These are phyloP conservation scores for Thelephora terrestris DNA, from an alignment of 1,284 basidiomycete genomes.

Conservation along the genomic window DNA sequence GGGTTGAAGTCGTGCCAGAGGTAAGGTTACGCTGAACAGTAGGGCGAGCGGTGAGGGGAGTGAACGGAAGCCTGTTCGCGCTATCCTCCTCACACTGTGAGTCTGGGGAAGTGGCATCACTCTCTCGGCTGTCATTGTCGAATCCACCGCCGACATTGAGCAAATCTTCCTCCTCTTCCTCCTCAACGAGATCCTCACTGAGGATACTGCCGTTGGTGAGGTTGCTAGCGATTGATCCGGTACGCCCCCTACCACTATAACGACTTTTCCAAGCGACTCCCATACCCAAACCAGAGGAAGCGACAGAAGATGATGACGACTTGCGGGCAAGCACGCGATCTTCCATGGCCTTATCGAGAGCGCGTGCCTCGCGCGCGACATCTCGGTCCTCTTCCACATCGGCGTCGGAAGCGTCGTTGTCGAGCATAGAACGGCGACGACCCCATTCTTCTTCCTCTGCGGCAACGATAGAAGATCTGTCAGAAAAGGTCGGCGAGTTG, in stretches of 20 bases:
- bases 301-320: conserved; percentile 52
- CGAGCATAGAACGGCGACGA: conserved; percentile 60
- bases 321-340: conserved; percentile 66
- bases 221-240: conserved; percentile 62
- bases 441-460: conserved; percentile 82
- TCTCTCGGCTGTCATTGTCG: conserved; percentile 23
- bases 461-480: conserved; percentile 40
- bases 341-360: conserved; percentile 76
- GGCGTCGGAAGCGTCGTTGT: conserved; percentile 37
- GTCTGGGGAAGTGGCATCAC: conserved; percentile 23
- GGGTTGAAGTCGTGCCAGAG: conserved; percentile 36
- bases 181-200: conserved; percentile 72
- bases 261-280: conserved; percentile 53
- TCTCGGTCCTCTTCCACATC: conserved; percentile 34
- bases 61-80: neutral
- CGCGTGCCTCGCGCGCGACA: conserved; percentile 61
- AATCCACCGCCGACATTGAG: conserved; percentile 61
- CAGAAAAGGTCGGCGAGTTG: conserved; percentile 37
- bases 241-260: conserved; percentile 52
- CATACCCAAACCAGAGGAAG: conserved; percentile 54
- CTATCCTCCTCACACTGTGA: conserved; percentile 29
- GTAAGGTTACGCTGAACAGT: conserved; percentile 27
- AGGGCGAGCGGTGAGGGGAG: conserved; percentile 20
- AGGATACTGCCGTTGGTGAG: conserved; percentile 55
- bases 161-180: conserved; percentile 65